A percentile compares a stretch with the other conserved stretches of the same genome.
These are phyloP conservation scores for Chytridium lagenaria DNA, from an alignment of 371 early-diverging fungal species.

Conservation along the genomic window DNA sequence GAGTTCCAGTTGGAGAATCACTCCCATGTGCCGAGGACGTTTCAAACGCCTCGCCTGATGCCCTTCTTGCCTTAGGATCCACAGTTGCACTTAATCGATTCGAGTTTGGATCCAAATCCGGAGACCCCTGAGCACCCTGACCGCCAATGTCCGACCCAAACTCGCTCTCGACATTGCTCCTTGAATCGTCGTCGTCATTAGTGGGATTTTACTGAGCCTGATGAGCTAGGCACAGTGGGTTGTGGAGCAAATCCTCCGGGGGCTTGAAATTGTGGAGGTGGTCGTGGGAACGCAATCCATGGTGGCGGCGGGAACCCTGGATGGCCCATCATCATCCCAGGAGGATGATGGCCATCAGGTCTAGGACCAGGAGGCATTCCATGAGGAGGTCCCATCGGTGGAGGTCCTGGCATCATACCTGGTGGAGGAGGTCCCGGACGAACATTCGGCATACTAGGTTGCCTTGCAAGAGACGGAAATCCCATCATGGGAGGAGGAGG, in stretches of 20 bases:
- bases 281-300: conserved; percentile 28
- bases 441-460: conserved; percentile 9
- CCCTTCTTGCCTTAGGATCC: background rate
- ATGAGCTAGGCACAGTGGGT: conserved; percentile 15
- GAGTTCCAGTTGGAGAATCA: conserved; percentile 12
- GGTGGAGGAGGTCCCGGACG: conserved; percentile 20
- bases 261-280: background rate
- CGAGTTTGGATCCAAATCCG: background rate
- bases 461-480: conserved; percentile 24
- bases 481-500: conserved; percentile 27
- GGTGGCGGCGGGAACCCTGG: conserved; percentile 27
- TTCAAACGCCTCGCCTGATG: background rate
- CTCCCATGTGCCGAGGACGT: background rate
- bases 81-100: background rate
- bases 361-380: conserved; percentile 26
- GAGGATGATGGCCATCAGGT: background rate
- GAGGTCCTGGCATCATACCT: conserved; percentile 26
- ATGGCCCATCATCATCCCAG: background rate
- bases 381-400: conserved; percentile 16
- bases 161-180: conserved; percentile 15
- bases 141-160: conserved; percentile 5
- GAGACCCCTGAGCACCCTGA: background rate
- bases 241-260: conserved; percentile 18
- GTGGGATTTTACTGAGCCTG: background rate
- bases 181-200: conserved; percentile 1